A percentile compares a stretch with the other conserved stretches of the same genome.
Evolutionary conservation across 805 yeast species (phyloP).

Genomic region (Cyberlindnera maritima): DNA sequence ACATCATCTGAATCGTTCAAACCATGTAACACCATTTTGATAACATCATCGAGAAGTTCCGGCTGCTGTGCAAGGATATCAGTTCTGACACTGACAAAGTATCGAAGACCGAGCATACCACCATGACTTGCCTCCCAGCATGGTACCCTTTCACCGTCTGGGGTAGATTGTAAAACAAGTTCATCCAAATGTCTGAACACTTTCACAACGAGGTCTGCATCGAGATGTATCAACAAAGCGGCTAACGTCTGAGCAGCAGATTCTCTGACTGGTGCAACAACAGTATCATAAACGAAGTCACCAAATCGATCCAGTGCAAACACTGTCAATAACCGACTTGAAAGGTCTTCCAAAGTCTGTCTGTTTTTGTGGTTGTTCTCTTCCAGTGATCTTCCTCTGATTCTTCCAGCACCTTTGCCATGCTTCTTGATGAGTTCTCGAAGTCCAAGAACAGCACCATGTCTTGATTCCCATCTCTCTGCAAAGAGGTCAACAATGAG

Average conservation of each 20-base stretch:
- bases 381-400: conserved; percentile 53
- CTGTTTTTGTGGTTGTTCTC: conserved; percentile 68
- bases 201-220: conserved; percentile 49
- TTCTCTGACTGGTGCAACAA: conserved; percentile 97
- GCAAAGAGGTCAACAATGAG: conserved; percentile 75
- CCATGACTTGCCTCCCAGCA: conserved; percentile 99
- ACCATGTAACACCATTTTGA: conserved; percentile 85
- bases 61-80: conserved; percentile 65
- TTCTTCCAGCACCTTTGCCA: conserved; percentile 82
- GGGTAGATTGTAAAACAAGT: conserved; percentile 62
- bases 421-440: conserved; percentile 83
- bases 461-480: conserved; percentile 92
- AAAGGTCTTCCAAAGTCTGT: conserved; percentile 79
- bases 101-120: conserved; percentile 90
- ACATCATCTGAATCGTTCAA: conserved; percentile 82
- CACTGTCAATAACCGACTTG: conserved; percentile 78
- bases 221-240: conserved; percentile 75
- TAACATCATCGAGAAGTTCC: conserved; percentile 61
- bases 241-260: conserved; percentile 94
- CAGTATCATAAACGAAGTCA: conserved; percentile 95
- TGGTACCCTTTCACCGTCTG: conserved; percentile 37
- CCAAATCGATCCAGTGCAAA: conserved; percentile 95
- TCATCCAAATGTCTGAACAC: conserved; percentile 65
- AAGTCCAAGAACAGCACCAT: conserved; percentile 91
- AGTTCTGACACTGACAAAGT: conserved; percentile 85